Evolutionary conservation across 2,329 filamentous ascomycete species (phyloP).

Genomic region (Leptographium wingfieldii): DNA sequence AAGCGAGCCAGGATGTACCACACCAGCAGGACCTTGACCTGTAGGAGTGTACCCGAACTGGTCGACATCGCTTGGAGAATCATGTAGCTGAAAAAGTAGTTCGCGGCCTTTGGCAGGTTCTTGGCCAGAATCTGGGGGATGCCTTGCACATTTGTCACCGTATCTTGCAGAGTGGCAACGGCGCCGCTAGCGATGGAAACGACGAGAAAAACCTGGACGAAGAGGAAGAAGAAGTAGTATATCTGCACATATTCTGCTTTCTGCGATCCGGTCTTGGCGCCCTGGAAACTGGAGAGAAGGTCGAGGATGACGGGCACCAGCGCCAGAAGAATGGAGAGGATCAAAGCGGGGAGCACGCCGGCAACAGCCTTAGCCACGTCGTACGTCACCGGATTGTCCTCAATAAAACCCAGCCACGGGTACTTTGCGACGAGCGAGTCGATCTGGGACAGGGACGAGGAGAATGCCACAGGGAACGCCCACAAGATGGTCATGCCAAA

Average conservation of each 20-base stretch:
- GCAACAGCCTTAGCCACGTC: constrained; percentile 54
- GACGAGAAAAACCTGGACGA: constrained; percentile 88
- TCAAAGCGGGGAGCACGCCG: constrained; percentile 70
- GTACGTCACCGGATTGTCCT: constrained; percentile 43
- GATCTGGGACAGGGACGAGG: constrained; percentile 69
- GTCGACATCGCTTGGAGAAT: constrained; percentile 85
- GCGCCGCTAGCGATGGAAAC: constrained; percentile 70
- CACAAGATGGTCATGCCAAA: constrained; percentile 72
- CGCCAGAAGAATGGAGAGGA: constrained; percentile 67
- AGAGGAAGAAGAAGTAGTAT: constrained; percentile 90
- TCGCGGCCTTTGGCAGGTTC: constrained; percentile 75
- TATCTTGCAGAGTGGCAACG: constrained; percentile 47
- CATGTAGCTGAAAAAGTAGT: constrained; percentile 99
- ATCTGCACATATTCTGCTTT: constrained; percentile 74
- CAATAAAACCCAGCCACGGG: constrained; percentile 59
- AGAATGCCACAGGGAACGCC: constrained; percentile 83
- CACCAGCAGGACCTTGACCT: constrained; percentile 63
- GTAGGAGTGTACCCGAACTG: constrained; percentile 77
- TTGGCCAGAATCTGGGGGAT: constrained; percentile 61
- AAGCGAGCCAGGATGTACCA: constrained; percentile 76
- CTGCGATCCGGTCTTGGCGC: constrained; percentile 70
- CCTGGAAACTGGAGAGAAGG: constrained; percentile 59
- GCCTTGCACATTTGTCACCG: constrained; percentile 44
- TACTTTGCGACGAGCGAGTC: constrained; percentile 51
- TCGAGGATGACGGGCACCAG: constrained; percentile 70